A percentile compares a stretch with the other conserved stretches of the same genome.
phyloP scores from a whole-genome alignment of 176 grass and related monocot genomes.

The bread wheat (Triticum aestivum) region DNA sequence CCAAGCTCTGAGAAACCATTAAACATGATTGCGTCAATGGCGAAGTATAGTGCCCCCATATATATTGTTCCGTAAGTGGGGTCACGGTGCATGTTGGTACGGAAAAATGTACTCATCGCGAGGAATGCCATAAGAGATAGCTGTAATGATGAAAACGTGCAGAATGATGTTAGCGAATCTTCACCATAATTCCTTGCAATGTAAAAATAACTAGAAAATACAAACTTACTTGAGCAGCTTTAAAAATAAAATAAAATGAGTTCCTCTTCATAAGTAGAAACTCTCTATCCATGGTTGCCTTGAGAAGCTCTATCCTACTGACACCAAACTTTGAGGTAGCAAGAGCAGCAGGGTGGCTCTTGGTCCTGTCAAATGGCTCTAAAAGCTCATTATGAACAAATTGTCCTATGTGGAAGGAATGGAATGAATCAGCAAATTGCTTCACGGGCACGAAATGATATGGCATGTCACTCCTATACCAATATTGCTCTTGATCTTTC shows the following conservation, averaged over 20 bases:
- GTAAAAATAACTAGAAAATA: background rate
- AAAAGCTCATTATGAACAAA: constrained; percentile 50
- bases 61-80: constrained; percentile 43
- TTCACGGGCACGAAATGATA: constrained; percentile 73
- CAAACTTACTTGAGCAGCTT: constrained; percentile 58
- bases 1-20: constrained; percentile 78
- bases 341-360: constrained; percentile 74
- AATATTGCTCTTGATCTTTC: constrained; percentile 94
- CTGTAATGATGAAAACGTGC: constrained; percentile 40
- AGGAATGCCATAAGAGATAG: constrained; percentile 67
- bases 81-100: constrained; percentile 60
- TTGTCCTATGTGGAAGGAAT: constrained; percentile 68
- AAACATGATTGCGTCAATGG: constrained; percentile 72
- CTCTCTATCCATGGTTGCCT: constrained; percentile 78
- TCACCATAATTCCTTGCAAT: constrained; percentile 9
- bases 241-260: constrained; percentile 91
- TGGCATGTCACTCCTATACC: constrained; percentile 52
- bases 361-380: constrained; percentile 73
- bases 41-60: constrained; percentile 73
- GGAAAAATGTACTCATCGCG: constrained; percentile 79
- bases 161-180: constrained; percentile 10
- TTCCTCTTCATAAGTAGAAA: constrained; percentile 94
- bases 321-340: constrained; percentile 75
- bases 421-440: constrained; percentile 75
- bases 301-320: constrained; percentile 61